Evolutionary conservation across 2,329 filamentous ascomycete species (phyloP).

Genomic region (Trichoderma koningiopsis): DNA sequence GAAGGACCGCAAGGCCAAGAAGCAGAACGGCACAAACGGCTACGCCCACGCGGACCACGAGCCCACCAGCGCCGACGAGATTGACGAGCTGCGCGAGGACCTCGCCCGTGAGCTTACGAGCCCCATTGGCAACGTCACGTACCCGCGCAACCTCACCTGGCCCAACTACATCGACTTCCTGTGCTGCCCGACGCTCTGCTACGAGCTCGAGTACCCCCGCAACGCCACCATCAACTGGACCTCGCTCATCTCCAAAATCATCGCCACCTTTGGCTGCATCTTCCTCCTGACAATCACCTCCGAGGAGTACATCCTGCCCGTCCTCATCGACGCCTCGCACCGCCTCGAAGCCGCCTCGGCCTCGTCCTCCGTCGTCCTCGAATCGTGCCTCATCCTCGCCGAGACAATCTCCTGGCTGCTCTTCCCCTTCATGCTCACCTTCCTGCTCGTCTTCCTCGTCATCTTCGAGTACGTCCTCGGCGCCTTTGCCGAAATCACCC

Average conservation of each 20-base stretch:
- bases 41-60: conserved; percentile 15
- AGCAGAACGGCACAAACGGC: not conserved
- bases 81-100: conserved; percentile 77
- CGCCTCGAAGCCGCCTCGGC: conserved; percentile 49
- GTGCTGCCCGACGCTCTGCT: conserved; percentile 92
- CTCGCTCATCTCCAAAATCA: conserved; percentile 79
- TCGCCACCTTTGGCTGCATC: conserved; percentile 93
- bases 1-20: conserved; percentile 26
- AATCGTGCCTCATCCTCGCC: conserved; percentile 76
- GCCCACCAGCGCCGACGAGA: conserved; percentile 45
- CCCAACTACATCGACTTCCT: conserved; percentile 84
- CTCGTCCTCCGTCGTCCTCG: conserved; percentile 50
- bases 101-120: conserved; percentile 90
- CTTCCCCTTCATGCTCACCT: conserved; percentile 96
- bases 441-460: conserved; percentile 93
- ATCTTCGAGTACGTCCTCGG: conserved; percentile 98
- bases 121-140: conserved; percentile 84
- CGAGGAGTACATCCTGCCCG: conserved; percentile 93
- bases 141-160: conserved; percentile 83
- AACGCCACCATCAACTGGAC: conserved; percentile 74
- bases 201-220: conserved; percentile 94
- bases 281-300: conserved; percentile 89
- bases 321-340: conserved; percentile 70
- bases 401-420: conserved; percentile 90
- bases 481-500: conserved; percentile 90